These are phyloP conservation scores for Talaromyces sp. DNA, from an alignment of 2,329 filamentous ascomycete species.

Conservation along the genomic window DNA sequence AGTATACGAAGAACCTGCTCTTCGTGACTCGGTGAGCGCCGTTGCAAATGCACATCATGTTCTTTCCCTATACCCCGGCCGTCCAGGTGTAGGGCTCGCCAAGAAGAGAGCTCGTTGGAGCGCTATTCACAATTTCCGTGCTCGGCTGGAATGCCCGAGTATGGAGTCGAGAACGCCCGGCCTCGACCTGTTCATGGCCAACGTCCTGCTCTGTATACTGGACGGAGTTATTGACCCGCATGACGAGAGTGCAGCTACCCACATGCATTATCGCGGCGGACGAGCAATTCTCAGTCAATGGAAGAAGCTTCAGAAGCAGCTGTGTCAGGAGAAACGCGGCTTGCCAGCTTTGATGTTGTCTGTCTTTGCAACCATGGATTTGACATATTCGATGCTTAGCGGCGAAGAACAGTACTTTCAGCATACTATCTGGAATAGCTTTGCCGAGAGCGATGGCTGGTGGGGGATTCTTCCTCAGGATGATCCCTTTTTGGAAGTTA, in stretches of 20 bases:
- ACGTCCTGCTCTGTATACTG: slow-evolving; percentile 41
- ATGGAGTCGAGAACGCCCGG: slow-evolving; percentile 17
- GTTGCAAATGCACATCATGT: slow-evolving; percentile 15
- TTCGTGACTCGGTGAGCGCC: slow-evolving; percentile 13
- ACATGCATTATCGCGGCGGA: slow-evolving; percentile 33
- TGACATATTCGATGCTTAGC: slow-evolving; percentile 39
- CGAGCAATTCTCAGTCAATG: slow-evolving; percentile 30
- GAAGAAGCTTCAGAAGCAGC: slow-evolving; percentile 11
- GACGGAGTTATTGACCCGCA: slow-evolving; percentile 35
- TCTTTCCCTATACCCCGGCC: slow-evolving; percentile 4
- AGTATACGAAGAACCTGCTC: slow-evolving; percentile 11
- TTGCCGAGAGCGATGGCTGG: slow-evolving; percentile 39
- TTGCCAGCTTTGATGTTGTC: slow-evolving; percentile 33
- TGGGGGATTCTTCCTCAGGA: slow-evolving; percentile 28
- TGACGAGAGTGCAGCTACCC: slow-evolving; percentile 28
- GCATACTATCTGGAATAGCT: slow-evolving; percentile 33
- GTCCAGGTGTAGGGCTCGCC: slow-evolving; percentile 2
- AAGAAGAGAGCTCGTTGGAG: slow-evolving; percentile 11
- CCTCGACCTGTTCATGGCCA: slow-evolving; percentile 36
- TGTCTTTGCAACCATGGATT: slow-evolving; percentile 41
- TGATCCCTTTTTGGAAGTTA: slow-evolving; percentile 13
- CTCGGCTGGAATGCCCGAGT: slow-evolving; percentile 27
- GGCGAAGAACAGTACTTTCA: slow-evolving; percentile 35
- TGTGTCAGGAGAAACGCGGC: slow-evolving; percentile 12
- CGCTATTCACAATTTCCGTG: slow-evolving; percentile 14